These are phyloP conservation scores for Carex pumila DNA, from an alignment of 176 grass and related monocot species.

Conservation along the genomic window DNA sequence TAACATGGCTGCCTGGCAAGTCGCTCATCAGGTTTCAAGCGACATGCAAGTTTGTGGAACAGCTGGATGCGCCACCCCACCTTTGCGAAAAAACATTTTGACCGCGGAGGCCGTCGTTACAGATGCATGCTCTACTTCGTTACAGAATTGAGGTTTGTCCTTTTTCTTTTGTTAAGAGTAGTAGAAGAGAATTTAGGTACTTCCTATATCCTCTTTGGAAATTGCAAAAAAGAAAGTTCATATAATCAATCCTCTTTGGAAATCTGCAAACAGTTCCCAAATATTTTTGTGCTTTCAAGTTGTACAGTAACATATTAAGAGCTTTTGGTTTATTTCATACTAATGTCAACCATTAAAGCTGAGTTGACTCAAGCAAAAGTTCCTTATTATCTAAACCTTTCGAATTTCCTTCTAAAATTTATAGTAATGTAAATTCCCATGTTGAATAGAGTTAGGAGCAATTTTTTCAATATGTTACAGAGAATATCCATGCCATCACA, in stretches of 20 bases:
- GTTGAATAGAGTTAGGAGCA: not conserved
- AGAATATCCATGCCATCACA: not conserved
- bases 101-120: too few species aligned
- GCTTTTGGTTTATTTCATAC: not conserved
- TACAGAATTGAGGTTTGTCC: conserved; percentile 64
- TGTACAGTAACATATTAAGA: not conserved
- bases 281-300: not conserved
- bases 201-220: not conserved
- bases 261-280: not conserved
- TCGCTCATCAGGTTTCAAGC: too few species aligned
- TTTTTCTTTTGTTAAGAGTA: not conserved
- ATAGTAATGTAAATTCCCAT: not conserved
- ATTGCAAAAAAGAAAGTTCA: not conserved
- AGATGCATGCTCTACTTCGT: too few species aligned
- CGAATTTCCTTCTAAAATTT: not conserved
- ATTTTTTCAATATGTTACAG: not conserved
- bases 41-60: too few species aligned
- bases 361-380: not conserved
- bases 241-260: not conserved
- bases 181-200: too few species aligned
- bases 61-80: too few species aligned
- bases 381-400: not conserved
- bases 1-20: too few species aligned
- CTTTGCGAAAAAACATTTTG: too few species aligned
- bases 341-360: not conserved